Evolutionary conservation across 371 early-diverging fungal genomes (phyloP).

Genomic region (Neoconidiobolus thromboides): DNA sequence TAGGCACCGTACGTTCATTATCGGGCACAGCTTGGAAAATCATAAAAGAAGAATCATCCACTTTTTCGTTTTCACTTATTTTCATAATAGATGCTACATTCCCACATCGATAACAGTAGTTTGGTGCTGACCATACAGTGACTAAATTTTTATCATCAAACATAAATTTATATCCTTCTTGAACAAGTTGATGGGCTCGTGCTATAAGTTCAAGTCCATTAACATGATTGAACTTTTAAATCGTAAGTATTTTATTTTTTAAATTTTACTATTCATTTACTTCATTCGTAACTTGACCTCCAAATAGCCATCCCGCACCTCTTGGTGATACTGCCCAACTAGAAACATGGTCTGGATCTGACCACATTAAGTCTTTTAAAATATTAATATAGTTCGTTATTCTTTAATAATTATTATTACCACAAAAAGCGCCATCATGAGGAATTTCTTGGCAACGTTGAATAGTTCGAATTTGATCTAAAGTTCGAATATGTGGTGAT

Average conservation of each 20-base stretch:
- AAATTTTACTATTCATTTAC: slow-evolving; percentile 15
- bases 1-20: slow-evolving; percentile 34
- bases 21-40: slow-evolving; percentile 92
- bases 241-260: slow-evolving; percentile 14
- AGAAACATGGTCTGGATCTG: slow-evolving; percentile 96
- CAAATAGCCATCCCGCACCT: slow-evolving; percentile 98
- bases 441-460: slow-evolving; percentile 98
- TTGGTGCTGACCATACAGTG: slow-evolving; percentile 99
- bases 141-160: slow-evolving; percentile 91
- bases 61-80: slow-evolving; percentile 71
- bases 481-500: slow-evolving; percentile 88
- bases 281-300: slow-evolving; percentile 88
- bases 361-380: slow-evolving; percentile 81
- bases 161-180: slow-evolving; percentile 92
- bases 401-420: slow-evolving; percentile 12
- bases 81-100: slow-evolving; percentile 97
- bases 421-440: slow-evolving; percentile 97
- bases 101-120: slow-evolving; percentile 99
- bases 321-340: slow-evolving; percentile 96
- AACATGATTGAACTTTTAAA: slow-evolving; percentile 73
- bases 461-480: slow-evolving; percentile 94
- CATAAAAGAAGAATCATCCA: slow-evolving; percentile 73
- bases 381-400: not conserved
- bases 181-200: slow-evolving; percentile 95
- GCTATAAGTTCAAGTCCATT: slow-evolving; percentile 89